Percentiles rank a stretch among this genome's conserved stretches.
Evolutionary conservation across 2,329 filamentous ascomycete genomes (phyloP).

Genomic region (Monilinia laxa): DNA sequence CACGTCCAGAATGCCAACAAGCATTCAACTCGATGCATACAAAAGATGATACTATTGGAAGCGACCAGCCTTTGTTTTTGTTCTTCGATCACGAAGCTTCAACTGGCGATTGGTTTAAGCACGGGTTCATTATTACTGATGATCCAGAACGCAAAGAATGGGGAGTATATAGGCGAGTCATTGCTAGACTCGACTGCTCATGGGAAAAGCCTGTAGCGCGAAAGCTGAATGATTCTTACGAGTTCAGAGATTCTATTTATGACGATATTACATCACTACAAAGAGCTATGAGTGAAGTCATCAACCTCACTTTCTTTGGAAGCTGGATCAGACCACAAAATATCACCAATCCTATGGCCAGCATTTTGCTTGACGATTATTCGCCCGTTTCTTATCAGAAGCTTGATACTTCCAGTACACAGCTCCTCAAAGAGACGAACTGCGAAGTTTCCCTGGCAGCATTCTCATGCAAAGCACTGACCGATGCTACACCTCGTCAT

Average conservation of each 20-base stretch:
- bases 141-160: constrained; percentile 3
- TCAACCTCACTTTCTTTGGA: background rate
- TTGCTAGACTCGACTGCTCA: background rate
- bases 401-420: background rate
- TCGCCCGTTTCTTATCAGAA: background rate
- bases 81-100: constrained; percentile 55
- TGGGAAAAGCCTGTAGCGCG: background rate
- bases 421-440: background rate
- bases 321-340: background rate
- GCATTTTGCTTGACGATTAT: background rate
- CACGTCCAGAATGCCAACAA: constrained; percentile 57
- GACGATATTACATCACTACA: background rate
- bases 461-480: constrained; percentile 2
- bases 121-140: constrained; percentile 57
- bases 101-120: constrained; percentile 47
- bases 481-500: background rate
- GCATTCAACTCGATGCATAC: constrained; percentile 54
- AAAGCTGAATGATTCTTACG: background rate
- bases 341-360: background rate
- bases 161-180: background rate
- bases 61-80: constrained; percentile 47
- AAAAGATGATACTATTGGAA: constrained; percentile 14
- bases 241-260: background rate
- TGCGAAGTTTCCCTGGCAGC: background rate
- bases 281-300: background rate